These are phyloP conservation scores for Rhamnella rubrinervis DNA, from an alignment of 331 rosid genomes.

Conservation along the genomic window DNA sequence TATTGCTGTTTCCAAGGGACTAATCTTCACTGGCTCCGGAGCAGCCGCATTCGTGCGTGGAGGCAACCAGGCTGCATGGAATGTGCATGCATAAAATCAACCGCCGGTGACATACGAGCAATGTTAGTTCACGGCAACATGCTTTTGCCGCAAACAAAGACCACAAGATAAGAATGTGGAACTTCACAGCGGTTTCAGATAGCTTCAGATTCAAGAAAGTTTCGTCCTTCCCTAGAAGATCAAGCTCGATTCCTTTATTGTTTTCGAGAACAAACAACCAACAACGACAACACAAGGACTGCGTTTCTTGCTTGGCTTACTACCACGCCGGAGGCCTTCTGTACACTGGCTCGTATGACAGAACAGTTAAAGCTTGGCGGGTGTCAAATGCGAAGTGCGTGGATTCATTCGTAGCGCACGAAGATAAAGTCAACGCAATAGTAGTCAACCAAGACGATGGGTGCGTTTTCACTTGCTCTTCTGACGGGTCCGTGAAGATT, in stretches of 20 bases:
- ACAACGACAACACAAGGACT: conserved; percentile 44
- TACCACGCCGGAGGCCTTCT: conserved; percentile 67
- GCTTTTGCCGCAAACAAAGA: conserved; percentile 75
- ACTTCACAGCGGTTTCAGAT: conserved; percentile 42
- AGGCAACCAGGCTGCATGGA: conserved; percentile 71
- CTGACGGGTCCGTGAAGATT: conserved; percentile 71
- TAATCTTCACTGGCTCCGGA: conserved; percentile 74
- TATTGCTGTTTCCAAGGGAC: conserved; percentile 54
- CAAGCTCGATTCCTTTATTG: conserved; percentile 33
- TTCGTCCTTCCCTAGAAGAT: conserved; percentile 49
- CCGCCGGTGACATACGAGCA: conserved; percentile 54
- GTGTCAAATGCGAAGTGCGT: conserved; percentile 51
- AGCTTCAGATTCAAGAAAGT: conserved; percentile 51
- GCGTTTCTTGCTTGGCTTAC: conserved; percentile 71
- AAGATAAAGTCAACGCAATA: conserved; percentile 49
- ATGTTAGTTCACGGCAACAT: conserved; percentile 47
- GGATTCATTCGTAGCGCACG: conserved; percentile 74
- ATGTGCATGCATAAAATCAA: conserved; percentile 47
- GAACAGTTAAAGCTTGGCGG: conserved; percentile 70
- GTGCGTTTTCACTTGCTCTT: conserved; percentile 76
- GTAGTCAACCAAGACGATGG: conserved; percentile 83
- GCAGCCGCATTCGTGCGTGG: conserved; percentile 65
- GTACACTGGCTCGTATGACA: conserved; percentile 73
- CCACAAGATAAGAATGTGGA: conserved; percentile 64
- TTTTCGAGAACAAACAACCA: conserved; percentile 18